These are phyloP conservation scores for Aureobasidium sp. DNA, from an alignment of 2,329 filamentous ascomycete species.

Conservation along the genomic window DNA sequence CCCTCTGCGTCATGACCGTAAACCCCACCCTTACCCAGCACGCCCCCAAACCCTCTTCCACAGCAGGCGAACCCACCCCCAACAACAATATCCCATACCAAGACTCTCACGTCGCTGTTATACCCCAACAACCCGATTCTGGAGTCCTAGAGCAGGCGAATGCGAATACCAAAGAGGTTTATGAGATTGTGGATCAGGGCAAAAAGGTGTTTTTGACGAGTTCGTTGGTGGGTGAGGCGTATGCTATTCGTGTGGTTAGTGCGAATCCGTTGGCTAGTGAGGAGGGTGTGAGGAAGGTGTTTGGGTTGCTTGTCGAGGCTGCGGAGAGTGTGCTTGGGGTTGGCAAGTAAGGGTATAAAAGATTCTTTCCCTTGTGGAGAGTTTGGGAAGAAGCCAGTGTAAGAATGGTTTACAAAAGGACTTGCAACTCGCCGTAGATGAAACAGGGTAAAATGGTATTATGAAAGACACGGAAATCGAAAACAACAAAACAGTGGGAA, in stretches of 20 bases:
- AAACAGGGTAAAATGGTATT: too few species aligned
- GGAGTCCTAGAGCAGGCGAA: conserved; percentile 53
- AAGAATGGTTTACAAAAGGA: too few species aligned
- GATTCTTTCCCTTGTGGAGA: too few species aligned
- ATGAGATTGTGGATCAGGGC: conserved; percentile 63
- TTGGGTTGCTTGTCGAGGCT: conserved; percentile 62
- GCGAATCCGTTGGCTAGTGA: conserved; percentile 63
- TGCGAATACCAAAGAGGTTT: conserved; percentile 63
- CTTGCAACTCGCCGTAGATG: too few species aligned
- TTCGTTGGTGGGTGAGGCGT: conserved; percentile 63
- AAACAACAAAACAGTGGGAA: too few species aligned
- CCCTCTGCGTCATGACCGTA: conserved; percentile 68
- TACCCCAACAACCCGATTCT: conserved; percentile 28
- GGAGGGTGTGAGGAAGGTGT: conserved; percentile 64
- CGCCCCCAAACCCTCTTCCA: conserved; percentile 11
- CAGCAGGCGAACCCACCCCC: conserved; percentile 17
- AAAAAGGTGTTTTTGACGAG: conserved; percentile 80
- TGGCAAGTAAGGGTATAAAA: neutral
- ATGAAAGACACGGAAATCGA: too few species aligned
- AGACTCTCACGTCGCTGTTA: conserved; percentile 22
- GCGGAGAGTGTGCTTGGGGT: conserved; percentile 49
- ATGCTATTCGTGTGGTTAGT: conserved; percentile 76
- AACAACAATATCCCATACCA: conserved; percentile 25
- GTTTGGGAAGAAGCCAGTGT: too few species aligned
- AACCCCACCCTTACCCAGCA: conserved; percentile 35